Percentiles rank a stretch among this genome's conserved stretches.
phyloP scores from a whole-genome alignment of 2,329 filamentous ascomycete genomes.

The Fusarium sp. region DNA sequence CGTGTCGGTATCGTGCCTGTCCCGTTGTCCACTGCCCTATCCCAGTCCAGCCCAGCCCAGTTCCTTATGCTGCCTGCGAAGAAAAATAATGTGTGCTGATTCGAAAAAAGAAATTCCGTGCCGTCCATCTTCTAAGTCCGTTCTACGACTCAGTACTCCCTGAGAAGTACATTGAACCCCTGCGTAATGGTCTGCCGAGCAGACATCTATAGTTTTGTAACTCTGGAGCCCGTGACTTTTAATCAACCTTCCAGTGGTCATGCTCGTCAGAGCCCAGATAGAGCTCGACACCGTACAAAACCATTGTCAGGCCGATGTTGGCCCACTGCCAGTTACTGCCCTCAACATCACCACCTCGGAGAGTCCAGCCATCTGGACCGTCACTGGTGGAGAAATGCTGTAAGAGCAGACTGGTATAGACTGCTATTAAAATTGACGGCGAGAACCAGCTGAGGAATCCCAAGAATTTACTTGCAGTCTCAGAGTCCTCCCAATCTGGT shows the following conservation, averaged over 20 bases:
- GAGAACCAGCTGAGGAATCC: constrained; percentile 93
- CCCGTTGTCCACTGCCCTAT: constrained; percentile 30
- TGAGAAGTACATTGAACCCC: constrained; percentile 11
- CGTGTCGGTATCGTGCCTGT: constrained; percentile 41
- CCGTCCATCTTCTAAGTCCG: constrained; percentile 16
- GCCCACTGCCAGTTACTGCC: constrained; percentile 94
- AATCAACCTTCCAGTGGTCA: constrained; percentile 97
- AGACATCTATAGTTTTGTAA: not conserved
- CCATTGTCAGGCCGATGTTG: constrained; percentile 90
- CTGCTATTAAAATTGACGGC: constrained; percentile 91
- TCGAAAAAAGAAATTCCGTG: constrained; percentile 9
- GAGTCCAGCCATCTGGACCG: constrained; percentile 81
- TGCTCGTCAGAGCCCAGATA: constrained; percentile 86
- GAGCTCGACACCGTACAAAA: constrained; percentile 88
- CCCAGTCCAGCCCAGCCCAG: constrained; percentile 37
- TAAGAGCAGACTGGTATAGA: constrained; percentile 94
- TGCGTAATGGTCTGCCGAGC: constrained; percentile 13
- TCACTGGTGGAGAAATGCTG: constrained; percentile 90
- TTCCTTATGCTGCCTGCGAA: constrained; percentile 36
- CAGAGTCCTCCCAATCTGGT: constrained; percentile 84
- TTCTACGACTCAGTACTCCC: not conserved
- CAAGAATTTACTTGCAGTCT: constrained; percentile 82
- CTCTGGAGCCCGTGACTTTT: constrained; percentile 48
- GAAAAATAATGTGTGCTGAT: constrained; percentile 28
- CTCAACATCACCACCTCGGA: constrained; percentile 80